Conservation (phyloP, 805 yeast species). For the Nakazawaea anatomiae region DNA sequence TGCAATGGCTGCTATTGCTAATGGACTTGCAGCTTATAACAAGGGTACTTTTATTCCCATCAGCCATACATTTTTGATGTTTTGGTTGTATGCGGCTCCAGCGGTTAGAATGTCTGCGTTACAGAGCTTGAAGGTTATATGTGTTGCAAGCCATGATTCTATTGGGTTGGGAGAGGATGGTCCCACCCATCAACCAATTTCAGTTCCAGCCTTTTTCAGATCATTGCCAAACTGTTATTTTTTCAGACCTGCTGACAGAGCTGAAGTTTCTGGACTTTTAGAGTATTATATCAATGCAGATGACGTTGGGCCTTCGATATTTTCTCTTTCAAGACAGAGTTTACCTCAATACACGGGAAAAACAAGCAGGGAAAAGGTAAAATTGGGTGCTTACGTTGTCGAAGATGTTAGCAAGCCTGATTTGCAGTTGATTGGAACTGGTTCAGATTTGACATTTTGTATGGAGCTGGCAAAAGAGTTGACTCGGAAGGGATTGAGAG, state of each 20-base stretch:
- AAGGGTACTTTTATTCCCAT: slow-evolving; percentile 31
- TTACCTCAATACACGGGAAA: slow-evolving; percentile 20
- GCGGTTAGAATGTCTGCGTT: slow-evolving; percentile 46
- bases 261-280: slow-evolving; percentile 45
- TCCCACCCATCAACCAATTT: slow-evolving; percentile 54
- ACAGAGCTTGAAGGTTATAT: slow-evolving; percentile 37
- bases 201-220: slow-evolving; percentile 43
- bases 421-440: slow-evolving; percentile 21
- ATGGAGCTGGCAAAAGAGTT: slow-evolving; percentile 22
- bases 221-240: slow-evolving; percentile 43
- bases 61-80: slow-evolving; percentile 30
- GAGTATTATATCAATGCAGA: slow-evolving; percentile 20
- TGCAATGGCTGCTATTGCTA: slow-evolving; percentile 28
- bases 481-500: slow-evolving; percentile 17
- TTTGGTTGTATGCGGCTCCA: slow-evolving; percentile 42
- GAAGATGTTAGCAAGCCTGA: slow-evolving; percentile 17
- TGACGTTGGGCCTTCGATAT: slow-evolving; percentile 14
- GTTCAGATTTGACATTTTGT: slow-evolving; percentile 24
- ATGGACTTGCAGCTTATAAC: slow-evolving; percentile 26
- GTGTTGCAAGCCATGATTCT: slow-evolving; percentile 53
- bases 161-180: slow-evolving; percentile 57
- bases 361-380: slow-evolving; percentile 16
- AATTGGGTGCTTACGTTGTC: slow-evolving; percentile 24
- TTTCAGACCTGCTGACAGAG: slow-evolving; percentile 50
- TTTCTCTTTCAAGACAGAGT: slow-evolving; percentile 24